Conservation (phyloP, 2,329 filamentous ascomycete genomes). For the Nigrograna mackinnonii region DNA sequence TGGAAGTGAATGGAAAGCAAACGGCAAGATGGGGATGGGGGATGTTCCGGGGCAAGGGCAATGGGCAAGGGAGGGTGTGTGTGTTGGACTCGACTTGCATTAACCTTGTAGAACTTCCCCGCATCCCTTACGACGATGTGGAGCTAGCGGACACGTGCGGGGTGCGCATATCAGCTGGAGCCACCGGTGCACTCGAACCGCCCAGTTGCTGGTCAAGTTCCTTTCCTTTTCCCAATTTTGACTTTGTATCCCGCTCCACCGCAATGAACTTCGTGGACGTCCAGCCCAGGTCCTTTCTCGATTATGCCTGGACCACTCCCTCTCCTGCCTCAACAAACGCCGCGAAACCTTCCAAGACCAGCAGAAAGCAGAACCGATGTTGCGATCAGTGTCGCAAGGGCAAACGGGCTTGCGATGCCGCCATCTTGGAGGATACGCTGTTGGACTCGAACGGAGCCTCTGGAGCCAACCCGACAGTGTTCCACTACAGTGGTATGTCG, state of each 20-base stretch:
- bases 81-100: background rate
- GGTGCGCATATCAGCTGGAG: conserved; percentile 24
- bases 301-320: conserved; percentile 40
- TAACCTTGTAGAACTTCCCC: no score
- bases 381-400: conserved; percentile 53
- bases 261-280: conserved; percentile 42
- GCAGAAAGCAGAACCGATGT: conserved; percentile 47
- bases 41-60: no score
- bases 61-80: background rate
- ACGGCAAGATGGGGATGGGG: no score
- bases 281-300: conserved; percentile 38
- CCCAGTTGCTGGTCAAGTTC: conserved; percentile 13
- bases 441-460: conserved; percentile 23
- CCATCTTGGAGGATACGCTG: conserved; percentile 37
- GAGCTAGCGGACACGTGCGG: conserved; percentile 24
- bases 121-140: conserved; percentile 24
- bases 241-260: conserved; percentile 24
- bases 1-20: no score
- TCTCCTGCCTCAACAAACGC: conserved; percentile 19
- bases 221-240: conserved; percentile 30
- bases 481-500: conserved; percentile 39
- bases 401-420: conserved; percentile 50
- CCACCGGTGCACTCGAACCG: conserved; percentile 13
- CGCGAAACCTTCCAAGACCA: conserved; percentile 34
- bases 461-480: conserved; percentile 26